Evolutionary conservation across 179 eudicot species (phyloP).

Genomic region (Vitellaria paradoxa): DNA sequence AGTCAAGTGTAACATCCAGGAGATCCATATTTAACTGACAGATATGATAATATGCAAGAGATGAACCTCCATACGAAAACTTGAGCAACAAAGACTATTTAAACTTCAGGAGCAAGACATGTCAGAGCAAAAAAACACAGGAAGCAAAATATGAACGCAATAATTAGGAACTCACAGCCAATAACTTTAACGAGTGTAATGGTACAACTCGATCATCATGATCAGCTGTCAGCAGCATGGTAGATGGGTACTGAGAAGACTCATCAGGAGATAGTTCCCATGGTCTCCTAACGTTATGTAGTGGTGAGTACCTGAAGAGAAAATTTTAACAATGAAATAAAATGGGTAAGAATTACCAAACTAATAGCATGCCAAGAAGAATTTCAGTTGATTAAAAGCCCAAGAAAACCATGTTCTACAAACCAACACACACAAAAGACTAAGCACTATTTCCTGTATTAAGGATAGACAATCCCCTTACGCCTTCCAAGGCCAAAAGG

Average conservation of each 20-base stretch:
- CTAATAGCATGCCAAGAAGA: background rate
- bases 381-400: background rate
- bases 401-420: background rate
- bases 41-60: background rate
- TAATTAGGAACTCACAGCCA: constrained; percentile 60
- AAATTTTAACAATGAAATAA: background rate
- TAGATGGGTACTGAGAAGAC: constrained; percentile 73
- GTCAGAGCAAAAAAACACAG: background rate
- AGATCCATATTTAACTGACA: background rate
- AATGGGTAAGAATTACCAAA: background rate
- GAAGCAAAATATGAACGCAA: background rate
- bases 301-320: constrained; percentile 73
- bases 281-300: constrained; percentile 89
- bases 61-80: background rate
- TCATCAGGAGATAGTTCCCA: constrained; percentile 70
- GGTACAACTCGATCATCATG: constrained; percentile 99
- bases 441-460: background rate
- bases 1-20: background rate
- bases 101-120: background rate
- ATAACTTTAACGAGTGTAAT: constrained; percentile 76
- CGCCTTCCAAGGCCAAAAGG: too few relatives aligned
- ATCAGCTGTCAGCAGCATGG: constrained; percentile 95
- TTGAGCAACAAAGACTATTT: background rate
- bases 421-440: background rate
- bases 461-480: too few relatives aligned